These are phyloP conservation scores for Scheffersomyces illinoinensis DNA, from an alignment of 1,139 yeast genomes.

Conservation along the genomic window DNA sequence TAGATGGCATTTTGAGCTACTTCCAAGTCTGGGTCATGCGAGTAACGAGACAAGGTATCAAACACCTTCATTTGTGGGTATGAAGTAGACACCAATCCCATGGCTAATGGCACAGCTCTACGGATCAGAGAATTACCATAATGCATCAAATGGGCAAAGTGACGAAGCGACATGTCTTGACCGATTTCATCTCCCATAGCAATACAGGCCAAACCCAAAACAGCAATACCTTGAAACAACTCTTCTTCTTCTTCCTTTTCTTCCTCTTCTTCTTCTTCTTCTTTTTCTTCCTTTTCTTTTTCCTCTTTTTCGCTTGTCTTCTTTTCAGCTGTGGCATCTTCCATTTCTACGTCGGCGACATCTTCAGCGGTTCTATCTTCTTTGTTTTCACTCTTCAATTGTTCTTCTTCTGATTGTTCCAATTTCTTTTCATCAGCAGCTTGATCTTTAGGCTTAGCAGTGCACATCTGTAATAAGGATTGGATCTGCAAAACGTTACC, in stretches of 20 bases:
- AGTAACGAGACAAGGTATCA: conserved; percentile 92
- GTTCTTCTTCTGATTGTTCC: conserved; percentile 41
- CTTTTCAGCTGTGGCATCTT: conserved; percentile 27
- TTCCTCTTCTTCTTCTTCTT: conserved; percentile 27
- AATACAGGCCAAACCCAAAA: conserved; percentile 88
- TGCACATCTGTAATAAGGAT: conserved; percentile 83
- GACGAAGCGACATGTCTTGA: conserved; percentile 95
- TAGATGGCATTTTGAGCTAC: conserved; percentile 95
- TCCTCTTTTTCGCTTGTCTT: conserved; percentile 16
- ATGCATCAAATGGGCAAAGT: conserved; percentile 96
- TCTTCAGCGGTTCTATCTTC: conserved; percentile 10
- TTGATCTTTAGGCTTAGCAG: conserved; percentile 52
- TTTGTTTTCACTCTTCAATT: conserved; percentile 17
- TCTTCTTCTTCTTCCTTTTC: conserved; percentile 54
- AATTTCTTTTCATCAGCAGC: conserved; percentile 35
- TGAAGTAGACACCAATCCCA: conserved; percentile 92
- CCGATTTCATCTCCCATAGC: conserved; percentile 99
- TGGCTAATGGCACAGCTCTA: conserved; percentile 95
- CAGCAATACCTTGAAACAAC: conserved; percentile 84
- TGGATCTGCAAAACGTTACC: conserved; percentile 97
- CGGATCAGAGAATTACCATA: conserved; percentile 92
- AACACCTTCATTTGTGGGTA: conserved; percentile 97
- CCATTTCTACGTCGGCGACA: conserved; percentile 21
- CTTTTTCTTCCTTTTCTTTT: conserved; percentile 26
- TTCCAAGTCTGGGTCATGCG: conserved; percentile 93